Percentiles rank a stretch among this genome's conserved stretches.
phyloP scores from a whole-genome alignment of 495 filamentous ascomycete species.

The Daldinia decipiens region DNA sequence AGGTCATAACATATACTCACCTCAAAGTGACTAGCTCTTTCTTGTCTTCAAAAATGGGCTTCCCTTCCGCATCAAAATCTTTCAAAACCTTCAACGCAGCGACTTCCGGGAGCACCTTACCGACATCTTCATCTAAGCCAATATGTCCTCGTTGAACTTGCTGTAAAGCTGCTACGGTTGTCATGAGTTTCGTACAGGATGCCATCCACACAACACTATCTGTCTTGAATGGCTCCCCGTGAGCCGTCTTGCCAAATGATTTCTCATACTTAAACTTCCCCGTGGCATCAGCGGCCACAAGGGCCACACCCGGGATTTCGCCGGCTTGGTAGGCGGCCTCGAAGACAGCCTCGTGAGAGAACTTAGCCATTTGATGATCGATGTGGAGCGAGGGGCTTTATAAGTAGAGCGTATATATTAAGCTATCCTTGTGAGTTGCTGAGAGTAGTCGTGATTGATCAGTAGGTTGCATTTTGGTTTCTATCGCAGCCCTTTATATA shows the following conservation, averaged over 20 bases:
- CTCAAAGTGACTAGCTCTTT: constrained; percentile 45
- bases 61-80: constrained; percentile 35
- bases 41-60: constrained; percentile 34
- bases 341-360: constrained; percentile 29
- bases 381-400: background rate
- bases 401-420: background rate
- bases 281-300: constrained; percentile 27
- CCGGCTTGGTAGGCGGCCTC: constrained; percentile 34
- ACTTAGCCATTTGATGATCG: constrained; percentile 19
- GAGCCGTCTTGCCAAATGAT: constrained; percentile 35
- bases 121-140: constrained; percentile 48
- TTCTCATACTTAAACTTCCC: constrained; percentile 47
- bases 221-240: constrained; percentile 19
- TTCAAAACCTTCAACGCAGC: constrained; percentile 36
- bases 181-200: constrained; percentile 53
- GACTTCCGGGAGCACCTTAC: constrained; percentile 46
- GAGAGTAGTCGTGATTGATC: background rate
- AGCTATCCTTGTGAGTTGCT: background rate
- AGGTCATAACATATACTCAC: constrained; percentile 21
- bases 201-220: constrained; percentile 47
- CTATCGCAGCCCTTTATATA: background rate
- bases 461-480: background rate
- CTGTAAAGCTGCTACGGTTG: constrained; percentile 48
- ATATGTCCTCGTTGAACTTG: constrained; percentile 48
- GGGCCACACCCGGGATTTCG: constrained; percentile 38